A percentile compares a stretch with the other conserved stretches of the same genome.
Conservation (phyloP, 140 eudicot genomes). For the Oenanthe javanica region DNA sequence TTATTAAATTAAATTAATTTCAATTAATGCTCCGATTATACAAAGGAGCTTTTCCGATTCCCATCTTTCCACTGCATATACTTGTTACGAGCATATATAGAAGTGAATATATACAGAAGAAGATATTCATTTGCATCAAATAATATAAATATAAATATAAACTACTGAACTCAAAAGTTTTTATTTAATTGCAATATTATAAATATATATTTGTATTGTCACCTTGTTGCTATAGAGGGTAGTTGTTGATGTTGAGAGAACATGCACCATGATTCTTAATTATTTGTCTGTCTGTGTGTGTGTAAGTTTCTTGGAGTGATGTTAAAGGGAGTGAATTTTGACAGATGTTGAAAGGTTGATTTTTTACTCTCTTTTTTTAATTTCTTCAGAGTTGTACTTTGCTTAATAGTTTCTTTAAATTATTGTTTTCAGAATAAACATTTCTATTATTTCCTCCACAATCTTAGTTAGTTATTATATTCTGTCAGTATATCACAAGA, state of each 20-base stretch:
- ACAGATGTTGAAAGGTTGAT: neutral
- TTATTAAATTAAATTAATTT: too few species aligned
- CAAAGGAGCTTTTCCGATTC: too few species aligned
- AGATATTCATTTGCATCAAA: too few species aligned
- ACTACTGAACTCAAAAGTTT: too few species aligned
- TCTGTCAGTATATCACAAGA: too few species aligned
- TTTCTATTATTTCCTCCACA: neutral
- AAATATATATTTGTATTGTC: too few species aligned
- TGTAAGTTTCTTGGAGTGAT: neutral
- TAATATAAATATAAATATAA: too few species aligned
- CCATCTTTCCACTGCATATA: too few species aligned
- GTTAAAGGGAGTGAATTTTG: neutral
- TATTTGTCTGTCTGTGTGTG: neutral
- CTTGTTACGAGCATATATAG: too few species aligned
- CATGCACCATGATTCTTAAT: neutral
- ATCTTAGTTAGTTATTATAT: neutral
- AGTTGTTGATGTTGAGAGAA: neutral
- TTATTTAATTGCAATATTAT: too few species aligned
- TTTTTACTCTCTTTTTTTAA: neutral
- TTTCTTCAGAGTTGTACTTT: neutral
- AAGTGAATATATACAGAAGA: neutral
- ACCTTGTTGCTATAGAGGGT: neutral
- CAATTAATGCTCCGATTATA: too few species aligned
- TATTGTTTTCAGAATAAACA: neutral
- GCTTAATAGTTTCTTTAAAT: neutral